Conservation (phyloP, 768 basidiomycete species). For the Suillus variegatus region DNA sequence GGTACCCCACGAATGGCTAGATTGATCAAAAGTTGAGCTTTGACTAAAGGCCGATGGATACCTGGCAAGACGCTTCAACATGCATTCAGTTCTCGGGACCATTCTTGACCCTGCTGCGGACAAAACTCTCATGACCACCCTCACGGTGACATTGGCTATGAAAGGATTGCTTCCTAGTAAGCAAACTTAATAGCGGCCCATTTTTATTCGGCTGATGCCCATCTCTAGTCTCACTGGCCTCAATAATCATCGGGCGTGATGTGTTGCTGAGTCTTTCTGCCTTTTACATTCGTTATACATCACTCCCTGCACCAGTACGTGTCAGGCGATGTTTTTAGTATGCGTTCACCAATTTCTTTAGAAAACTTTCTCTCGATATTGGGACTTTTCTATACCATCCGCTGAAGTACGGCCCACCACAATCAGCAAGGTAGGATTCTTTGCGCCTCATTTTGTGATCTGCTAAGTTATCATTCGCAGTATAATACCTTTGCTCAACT, state of each 20-base stretch:
- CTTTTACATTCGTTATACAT: slow-evolving; percentile 91
- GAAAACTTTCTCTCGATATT: slow-evolving; percentile 93
- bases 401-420: slow-evolving; percentile 91
- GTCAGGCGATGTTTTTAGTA: background rate
- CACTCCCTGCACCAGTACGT: slow-evolving; percentile 79
- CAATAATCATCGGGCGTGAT: slow-evolving; percentile 88
- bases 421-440: slow-evolving; percentile 79
- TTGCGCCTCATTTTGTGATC: slow-evolving; percentile 2
- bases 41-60: slow-evolving; percentile 80
- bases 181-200: slow-evolving; percentile 24
- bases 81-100: slow-evolving; percentile 90
- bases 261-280: slow-evolving; percentile 83
- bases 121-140: slow-evolving; percentile 92
- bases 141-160: slow-evolving; percentile 84
- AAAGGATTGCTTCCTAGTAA: slow-evolving; percentile 81
- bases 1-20: slow-evolving; percentile 29
- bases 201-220: background rate
- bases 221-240: slow-evolving; percentile 76
- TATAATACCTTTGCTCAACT: slow-evolving; percentile 93
- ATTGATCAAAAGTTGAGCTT: slow-evolving; percentile 8
- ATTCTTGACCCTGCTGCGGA: slow-evolving; percentile 98
- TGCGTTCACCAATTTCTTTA: slow-evolving; percentile 30
- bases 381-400: slow-evolving; percentile 94
- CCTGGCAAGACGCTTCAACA: slow-evolving; percentile 82
- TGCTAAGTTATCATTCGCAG: slow-evolving; percentile 39